Conservation (phyloP, 768 basidiomycete species). For the Chalciporus piperatus region DNA sequence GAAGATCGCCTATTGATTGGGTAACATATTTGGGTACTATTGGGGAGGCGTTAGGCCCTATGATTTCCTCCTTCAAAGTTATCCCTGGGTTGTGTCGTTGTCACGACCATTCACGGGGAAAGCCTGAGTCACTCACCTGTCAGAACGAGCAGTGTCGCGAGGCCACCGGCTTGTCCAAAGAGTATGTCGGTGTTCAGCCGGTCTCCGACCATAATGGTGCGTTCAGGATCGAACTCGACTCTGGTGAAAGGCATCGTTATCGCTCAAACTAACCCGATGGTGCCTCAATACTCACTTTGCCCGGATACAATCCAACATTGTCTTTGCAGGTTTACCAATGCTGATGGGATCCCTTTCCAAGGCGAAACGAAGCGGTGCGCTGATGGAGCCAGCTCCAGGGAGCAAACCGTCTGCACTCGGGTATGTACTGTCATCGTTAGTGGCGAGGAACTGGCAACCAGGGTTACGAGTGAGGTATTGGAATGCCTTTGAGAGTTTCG, state of each 20-base stretch:
- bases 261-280: neutral
- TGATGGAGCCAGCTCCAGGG: conserved; percentile 84
- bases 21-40: conserved; percentile 84
- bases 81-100: conserved; percentile 52
- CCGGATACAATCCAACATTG: conserved; percentile 92
- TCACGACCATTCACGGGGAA: neutral
- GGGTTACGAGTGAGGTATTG: conserved; percentile 82
- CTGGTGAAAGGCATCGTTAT: conserved; percentile 39
- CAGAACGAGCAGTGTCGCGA: conserved; percentile 85
- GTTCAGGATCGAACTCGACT: conserved; percentile 78
- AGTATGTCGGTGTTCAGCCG: conserved; percentile 93
- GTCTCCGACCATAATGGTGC: conserved; percentile 96
- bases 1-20: conserved; percentile 78
- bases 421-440: conserved; percentile 92
- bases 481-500: conserved; percentile 90
- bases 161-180: conserved; percentile 85
- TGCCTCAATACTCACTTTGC: conserved; percentile 48
- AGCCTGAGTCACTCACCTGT: conserved; percentile 55
- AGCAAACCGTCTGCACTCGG: conserved; percentile 70
- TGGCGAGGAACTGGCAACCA: conserved; percentile 80
- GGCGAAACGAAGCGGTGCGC: conserved; percentile 76
- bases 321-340: conserved; percentile 87
- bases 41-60: conserved; percentile 63
- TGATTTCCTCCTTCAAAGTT: conserved; percentile 69
- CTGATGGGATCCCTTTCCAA: conserved; percentile 67